Evolutionary conservation across 192 early-diverging fungal genomes (phyloP), one percentile per base, ranked within the genome.

Genomic region (Backusella circina): DNA sequence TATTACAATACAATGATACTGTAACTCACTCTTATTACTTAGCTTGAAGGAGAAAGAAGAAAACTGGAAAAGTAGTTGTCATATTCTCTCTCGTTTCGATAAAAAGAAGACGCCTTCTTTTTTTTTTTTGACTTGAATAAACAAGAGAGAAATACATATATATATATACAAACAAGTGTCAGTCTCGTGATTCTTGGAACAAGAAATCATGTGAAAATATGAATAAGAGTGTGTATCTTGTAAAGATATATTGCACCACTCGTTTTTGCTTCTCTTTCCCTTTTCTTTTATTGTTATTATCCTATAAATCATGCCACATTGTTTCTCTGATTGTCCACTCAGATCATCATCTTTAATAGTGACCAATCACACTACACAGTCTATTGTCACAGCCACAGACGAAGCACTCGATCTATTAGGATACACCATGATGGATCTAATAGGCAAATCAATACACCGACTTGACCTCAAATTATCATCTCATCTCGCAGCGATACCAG

Each of bases 1-100:
- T 33, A 21, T 31, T 36, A 0, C 31, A 26, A 51, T 21, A 51
- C 1, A 4, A 13, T 51, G 16, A 51, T n/a, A n/a, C 50, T n/a
- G 3, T 1, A n/a, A 2, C 54, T 61, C 21, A 61, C 21, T 61
- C 54, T 30, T 47, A 10, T 33, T 26, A 2, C 32, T 16, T 85
- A 87, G 86, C 70, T 87, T 54, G 86, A 87, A 74, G 82, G 82
- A 23, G 86, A 87, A 71, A 78, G 83, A 64, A 67, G 65, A 65
- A 82, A 84, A 64, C 41, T 86, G 21, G 37, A 70, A 30, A 70
- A 47, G 26, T 26, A 32, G 23, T 6, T 21, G 23, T 57, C 9
- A 23, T 21, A 5, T n/a, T 18, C n/a, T 50, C 5, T 18, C n/a
- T 12, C 3, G 10, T 50, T 57, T 4, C 5, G 23, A 23, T 12